Percentiles rank a stretch among this genome's conserved stretches.
Evolutionary conservation across 2,329 filamentous ascomycete species (phyloP).

Genomic region (Alternaria hordeiaustralica): DNA sequence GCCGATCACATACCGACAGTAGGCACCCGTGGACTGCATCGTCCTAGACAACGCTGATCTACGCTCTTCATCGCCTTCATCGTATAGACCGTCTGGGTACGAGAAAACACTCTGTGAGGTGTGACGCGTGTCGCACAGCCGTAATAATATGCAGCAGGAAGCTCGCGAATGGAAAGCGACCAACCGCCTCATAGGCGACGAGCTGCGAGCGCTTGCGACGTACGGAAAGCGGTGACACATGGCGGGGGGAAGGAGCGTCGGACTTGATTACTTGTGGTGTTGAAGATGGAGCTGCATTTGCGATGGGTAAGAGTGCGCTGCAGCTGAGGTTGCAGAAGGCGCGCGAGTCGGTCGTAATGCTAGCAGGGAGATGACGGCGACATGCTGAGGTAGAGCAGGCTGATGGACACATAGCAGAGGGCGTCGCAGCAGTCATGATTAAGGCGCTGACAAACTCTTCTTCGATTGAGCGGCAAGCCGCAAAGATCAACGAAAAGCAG

Average conservation of each 20-base stretch:
- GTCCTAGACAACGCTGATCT: not conserved
- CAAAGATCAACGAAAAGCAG: conserved; percentile 40
- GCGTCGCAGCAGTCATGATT: not conserved
- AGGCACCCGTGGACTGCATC: not conserved
- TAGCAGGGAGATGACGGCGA: not conserved
- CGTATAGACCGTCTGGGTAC: not conserved
- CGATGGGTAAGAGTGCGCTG: not conserved
- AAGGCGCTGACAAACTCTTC: conserved; percentile 29
- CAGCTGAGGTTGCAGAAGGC: not conserved
- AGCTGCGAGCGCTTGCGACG: not conserved
- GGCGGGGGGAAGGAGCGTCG: not conserved
- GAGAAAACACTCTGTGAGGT: not conserved
- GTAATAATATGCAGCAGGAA: not conserved
- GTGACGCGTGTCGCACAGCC: not conserved
- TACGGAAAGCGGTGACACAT: not conserved
- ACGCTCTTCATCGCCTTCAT: not conserved
- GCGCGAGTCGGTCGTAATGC: not conserved
- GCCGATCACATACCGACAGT: not conserved
- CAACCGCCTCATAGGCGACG: not conserved
- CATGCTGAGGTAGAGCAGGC: not conserved
- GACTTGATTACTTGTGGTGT: not conserved
- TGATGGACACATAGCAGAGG: too few species aligned
- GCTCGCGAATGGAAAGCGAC: not conserved
- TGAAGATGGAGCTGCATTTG: not conserved
- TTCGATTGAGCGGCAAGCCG: conserved; percentile 36